Base-by-base conservation (phyloP, 2,329 filamentous ascomycete species). In the Apiospora saccharicola region DNA sequence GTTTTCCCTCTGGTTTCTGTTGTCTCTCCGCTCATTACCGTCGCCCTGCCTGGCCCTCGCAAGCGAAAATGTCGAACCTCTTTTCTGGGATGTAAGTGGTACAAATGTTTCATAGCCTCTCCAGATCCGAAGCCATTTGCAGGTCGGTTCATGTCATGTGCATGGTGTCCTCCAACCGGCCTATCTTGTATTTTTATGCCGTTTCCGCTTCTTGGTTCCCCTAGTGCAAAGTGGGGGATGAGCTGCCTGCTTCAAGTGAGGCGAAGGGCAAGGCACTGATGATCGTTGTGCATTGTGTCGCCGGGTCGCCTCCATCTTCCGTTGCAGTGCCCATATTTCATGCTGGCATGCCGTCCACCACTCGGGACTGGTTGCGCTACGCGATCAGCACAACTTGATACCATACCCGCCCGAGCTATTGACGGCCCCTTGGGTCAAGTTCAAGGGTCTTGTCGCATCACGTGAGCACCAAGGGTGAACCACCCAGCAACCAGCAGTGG, bases 21-120 rank as follows among this genome's bases (percentile, higher is more conserved):
- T 44, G n/a, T 44, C 67, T 47, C 67, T 46, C 41, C 24, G 67
- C 67, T 47, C 67, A 30, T 44, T 46, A n/a, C 67, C 41, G 37
- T 61, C 24, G 44, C 71, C 34, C 24, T 74, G 37, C 71, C 67
- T 75, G 57, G 57, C 22, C 34, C 57, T 64, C 34, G 57, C 73
- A 75, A 75, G 74, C 76, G 77, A 83, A 78, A 80, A 90, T 90
- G 88, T 90, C 88, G 77, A 89, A 89, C 83, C 83, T 90, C 77
- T 90, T 90, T 80, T 90, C 88, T 78, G 88, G 88, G 82, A 90
- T 90, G 88, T 90, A 84, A 88, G 88, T 88, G 37, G 47, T 51
- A 53, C 68, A 68, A n/a, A 57, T 57, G 47, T 70, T 70, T 70
- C 68, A 70, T 70, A 68, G 24, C 41, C 41, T 47, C 30, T 47